Evolutionary conservation across 2,329 filamentous ascomycete genomes (phyloP).

Genomic region (Ustulina deusta): DNA sequence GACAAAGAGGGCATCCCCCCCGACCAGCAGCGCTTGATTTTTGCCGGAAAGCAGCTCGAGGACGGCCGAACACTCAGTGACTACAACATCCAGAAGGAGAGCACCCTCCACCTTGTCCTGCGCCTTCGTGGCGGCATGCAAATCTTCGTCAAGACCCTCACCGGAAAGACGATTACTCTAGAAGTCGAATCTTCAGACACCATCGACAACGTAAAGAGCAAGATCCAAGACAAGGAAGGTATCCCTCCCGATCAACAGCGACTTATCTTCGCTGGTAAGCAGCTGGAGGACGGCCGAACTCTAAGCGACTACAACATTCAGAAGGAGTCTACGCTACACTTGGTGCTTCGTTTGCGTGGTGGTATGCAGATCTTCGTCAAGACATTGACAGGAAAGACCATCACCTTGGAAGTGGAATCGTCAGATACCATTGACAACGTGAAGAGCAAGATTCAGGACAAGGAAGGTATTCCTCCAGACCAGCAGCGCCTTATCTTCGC

Average conservation of each 20-base stretch:
- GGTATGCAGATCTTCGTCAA: constrained; percentile 83
- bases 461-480: constrained; percentile 78
- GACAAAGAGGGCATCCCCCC: constrained; percentile 98
- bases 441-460: constrained; percentile 78
- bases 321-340: constrained; percentile 85
- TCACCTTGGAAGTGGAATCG: constrained; percentile 75
- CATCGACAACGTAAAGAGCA: constrained; percentile 93
- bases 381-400: constrained; percentile 77
- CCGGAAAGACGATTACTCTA: constrained; percentile 93
- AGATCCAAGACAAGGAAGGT: constrained; percentile 94
- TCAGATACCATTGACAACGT: constrained; percentile 79
- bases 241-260: constrained; percentile 96
- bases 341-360: constrained; percentile 84
- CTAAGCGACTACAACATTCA: constrained; percentile 97
- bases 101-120: constrained; percentile 85
- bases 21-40: constrained; percentile 95
- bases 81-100: constrained; percentile 97
- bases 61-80: constrained; percentile 90
- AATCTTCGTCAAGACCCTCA: constrained; percentile 88
- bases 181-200: constrained; percentile 92
- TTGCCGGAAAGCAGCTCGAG: constrained; percentile 95
- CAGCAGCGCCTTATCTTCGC: constrained; percentile 78
- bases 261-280: constrained; percentile 93
- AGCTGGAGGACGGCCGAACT: constrained; percentile 91
- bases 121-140: constrained; percentile 92